Evolutionary conservation across 805 yeast species (phyloP), one percentile per base, ranked within the genome.

Genomic region (Starmerella apicola): DNA sequence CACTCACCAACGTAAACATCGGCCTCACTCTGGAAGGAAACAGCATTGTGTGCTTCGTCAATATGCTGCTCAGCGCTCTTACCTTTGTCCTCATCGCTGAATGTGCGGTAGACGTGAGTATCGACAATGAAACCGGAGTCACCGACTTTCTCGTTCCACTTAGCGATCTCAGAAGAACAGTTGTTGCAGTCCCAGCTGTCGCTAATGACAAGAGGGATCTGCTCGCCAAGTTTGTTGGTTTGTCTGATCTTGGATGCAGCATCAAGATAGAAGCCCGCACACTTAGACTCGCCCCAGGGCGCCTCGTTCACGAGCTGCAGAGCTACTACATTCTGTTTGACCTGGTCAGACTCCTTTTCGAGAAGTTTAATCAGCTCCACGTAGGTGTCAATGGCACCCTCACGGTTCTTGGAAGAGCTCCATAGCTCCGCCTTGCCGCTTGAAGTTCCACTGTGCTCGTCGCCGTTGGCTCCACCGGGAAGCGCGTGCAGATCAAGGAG

Each of bases 171-270:
- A 44, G 74, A 64, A 19, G 69, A 76, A 82, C 85, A 82, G 54
- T 74, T 81, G 48, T 71, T 71, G 4, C 91, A 71, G 77, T 84
- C 78, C 97, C 97, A 91, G 3, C 94, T 94, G 56, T 88, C 97
- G 2, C 95, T 82, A 26, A 88, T 80, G 15, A 81, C 63, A 5
- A 88, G 65, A 0, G 95, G 95, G 25, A 84, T 59, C 2, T 59
- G 59, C 1, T 57, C 35, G 53, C 82, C 79, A 13, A 66, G 63
- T 17, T 59, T 55, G 9, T 15, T 6, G 10, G 17, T 9, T 9
- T 17, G 25, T 23, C 88, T 65, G 32, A 88, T 77, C 30, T 68
- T 67, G 25, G 65, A 63, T 27, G 74, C 63, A 0, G 94, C 94
- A 16, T 71, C 68, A 8, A 66, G 52, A 55, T 86, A 86, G 58